Conservation (phyloP, 768 basidiomycete species). For the Panellus pusillus region DNA sequence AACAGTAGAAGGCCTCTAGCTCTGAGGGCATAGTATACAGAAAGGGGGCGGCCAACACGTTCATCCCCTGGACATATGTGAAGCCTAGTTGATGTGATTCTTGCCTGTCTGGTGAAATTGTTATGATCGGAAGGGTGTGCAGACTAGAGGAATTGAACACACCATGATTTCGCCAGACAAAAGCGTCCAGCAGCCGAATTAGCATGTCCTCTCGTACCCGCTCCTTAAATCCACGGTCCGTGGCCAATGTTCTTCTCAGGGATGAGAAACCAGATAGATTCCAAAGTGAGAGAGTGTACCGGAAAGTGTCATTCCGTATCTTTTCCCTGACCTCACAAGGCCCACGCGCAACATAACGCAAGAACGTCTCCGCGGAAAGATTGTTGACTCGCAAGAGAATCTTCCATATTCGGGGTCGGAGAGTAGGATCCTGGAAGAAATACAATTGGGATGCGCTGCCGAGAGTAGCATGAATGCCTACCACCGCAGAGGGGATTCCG, state of each 20-base stretch:
- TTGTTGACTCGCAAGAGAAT: conserved; percentile 83
- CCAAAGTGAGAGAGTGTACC: conserved; percentile 43
- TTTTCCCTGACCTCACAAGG: conserved; percentile 89
- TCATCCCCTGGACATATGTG: conserved; percentile 99
- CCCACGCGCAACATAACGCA: conserved; percentile 77
- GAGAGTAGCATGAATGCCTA: conserved; percentile 28
- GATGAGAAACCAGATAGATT: conserved; percentile 9
- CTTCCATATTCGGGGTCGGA: conserved; percentile 94
- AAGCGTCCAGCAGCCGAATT: conserved; percentile 93
- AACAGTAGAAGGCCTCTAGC: conserved; percentile 97
- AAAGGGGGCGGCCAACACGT: conserved; percentile 97
- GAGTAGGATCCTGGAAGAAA: conserved; percentile 63
- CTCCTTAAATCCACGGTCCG: conserved; percentile 96
- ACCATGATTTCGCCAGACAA: conserved; percentile 96
- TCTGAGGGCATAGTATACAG: conserved; percentile 97
- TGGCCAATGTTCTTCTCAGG: conserved; percentile 76
- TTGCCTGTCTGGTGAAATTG: conserved; percentile 56
- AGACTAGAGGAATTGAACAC: conserved; percentile 6
- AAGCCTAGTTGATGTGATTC: conserved; percentile 81
- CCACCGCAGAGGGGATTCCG: conserved; percentile 78
- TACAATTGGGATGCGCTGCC: background rate
- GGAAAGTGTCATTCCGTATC: conserved; percentile 95
- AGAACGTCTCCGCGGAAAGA: conserved; percentile 71
- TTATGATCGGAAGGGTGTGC: background rate
- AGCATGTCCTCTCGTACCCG: conserved; percentile 97